These are phyloP conservation scores for Heliamphora pulchella DNA, from an alignment of 179 eudicot species.

Conservation along the genomic window DNA sequence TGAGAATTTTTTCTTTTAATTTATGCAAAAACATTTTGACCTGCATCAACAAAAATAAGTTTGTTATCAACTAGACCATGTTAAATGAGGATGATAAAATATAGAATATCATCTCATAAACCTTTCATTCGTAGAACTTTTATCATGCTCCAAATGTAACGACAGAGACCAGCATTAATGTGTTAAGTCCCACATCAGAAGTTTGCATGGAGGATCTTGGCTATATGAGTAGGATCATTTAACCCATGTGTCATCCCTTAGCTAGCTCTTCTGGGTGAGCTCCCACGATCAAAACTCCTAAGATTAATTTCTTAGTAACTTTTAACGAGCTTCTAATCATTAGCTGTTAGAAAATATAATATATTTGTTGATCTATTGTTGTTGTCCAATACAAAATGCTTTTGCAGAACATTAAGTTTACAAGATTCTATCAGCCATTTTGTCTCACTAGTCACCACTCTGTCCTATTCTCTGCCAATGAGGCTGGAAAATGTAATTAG, in stretches of 20 bases:
- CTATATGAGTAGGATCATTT: too few species aligned
- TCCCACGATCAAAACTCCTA: too few species aligned
- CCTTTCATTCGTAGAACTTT: neutral
- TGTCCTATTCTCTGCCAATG: neutral
- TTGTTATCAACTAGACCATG: neutral
- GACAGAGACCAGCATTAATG: too few species aligned
- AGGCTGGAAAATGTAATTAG: neutral
- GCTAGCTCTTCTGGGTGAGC: too few species aligned
- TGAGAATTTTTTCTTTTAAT: neutral
- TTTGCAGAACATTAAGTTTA: neutral
- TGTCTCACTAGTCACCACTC: too few species aligned
- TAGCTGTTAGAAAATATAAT: too few species aligned
- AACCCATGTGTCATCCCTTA: too few species aligned
- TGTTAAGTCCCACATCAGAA: too few species aligned
- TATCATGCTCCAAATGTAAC: neutral
- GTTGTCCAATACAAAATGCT: neutral
- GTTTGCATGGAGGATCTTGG: too few species aligned
- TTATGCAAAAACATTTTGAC: neutral
- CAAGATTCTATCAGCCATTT: slow-evolving; percentile 4
- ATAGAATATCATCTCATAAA: neutral
- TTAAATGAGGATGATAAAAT: neutral
- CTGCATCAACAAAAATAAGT: neutral
- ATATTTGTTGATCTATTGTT: neutral
- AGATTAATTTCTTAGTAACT: too few species aligned
- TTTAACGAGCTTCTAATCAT: too few species aligned